Evolutionary conservation across 2,329 filamentous ascomycete species (phyloP).

Genomic region (Stromatinia cepivora): DNA sequence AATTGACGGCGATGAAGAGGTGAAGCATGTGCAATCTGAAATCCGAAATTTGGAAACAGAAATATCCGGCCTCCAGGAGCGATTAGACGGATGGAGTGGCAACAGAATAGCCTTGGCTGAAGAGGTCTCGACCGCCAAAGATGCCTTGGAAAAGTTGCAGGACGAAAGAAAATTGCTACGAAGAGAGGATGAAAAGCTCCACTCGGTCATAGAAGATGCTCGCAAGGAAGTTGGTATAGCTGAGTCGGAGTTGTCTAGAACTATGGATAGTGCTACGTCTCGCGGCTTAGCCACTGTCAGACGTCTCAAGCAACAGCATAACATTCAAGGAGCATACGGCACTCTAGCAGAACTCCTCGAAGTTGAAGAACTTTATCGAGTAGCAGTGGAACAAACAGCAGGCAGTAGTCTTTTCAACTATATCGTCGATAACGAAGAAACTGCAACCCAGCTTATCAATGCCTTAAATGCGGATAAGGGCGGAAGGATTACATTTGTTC

Average conservation of each 20-base stretch:
- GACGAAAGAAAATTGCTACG: constrained; percentile 87
- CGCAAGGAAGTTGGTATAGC: constrained; percentile 75
- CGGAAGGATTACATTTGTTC: constrained; percentile 92
- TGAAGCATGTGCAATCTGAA: constrained; percentile 66
- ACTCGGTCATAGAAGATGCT: constrained; percentile 73
- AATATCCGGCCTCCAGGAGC: constrained; percentile 66
- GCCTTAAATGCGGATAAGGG: constrained; percentile 75
- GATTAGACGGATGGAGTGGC: constrained; percentile 76
- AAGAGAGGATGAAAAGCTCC: constrained; percentile 85
- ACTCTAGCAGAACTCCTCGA: constrained; percentile 91
- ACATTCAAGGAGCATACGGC: constrained; percentile 85
- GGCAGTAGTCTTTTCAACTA: constrained; percentile 94
- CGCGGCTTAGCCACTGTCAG: constrained; percentile 85
- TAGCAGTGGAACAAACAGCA: constrained; percentile 89
- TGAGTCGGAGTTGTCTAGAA: constrained; percentile 74
- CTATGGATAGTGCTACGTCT: constrained; percentile 87
- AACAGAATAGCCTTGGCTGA: constrained; percentile 72
- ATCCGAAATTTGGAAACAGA: constrained; percentile 74
- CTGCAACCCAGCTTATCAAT: constrained; percentile 78
- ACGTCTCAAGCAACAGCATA: constrained; percentile 74
- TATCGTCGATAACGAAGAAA: constrained; percentile 88
- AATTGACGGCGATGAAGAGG: constrained; percentile 82
- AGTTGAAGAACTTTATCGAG: constrained; percentile 79
- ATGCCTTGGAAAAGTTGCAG: constrained; percentile 73
- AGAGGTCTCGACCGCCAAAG: constrained; percentile 73